Base-by-base conservation (phyloP, 2,329 filamentous ascomycete genomes). In the Calonectria henricotiae region DNA sequence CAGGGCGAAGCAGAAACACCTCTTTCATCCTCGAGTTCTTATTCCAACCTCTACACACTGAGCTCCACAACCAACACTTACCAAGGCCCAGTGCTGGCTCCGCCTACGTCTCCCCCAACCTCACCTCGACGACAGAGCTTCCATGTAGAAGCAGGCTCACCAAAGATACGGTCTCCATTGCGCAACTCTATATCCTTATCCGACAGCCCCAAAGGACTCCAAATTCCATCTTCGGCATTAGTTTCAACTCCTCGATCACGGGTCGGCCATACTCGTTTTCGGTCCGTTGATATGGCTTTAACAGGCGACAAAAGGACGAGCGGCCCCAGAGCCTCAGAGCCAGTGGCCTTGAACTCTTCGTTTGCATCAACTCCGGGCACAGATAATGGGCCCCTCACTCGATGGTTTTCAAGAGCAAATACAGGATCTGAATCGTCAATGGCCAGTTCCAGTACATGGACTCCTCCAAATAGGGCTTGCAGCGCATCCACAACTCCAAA, bases 261-360 rank as follows among this genome's bases (percentile, higher is more conserved):
- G 27, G 15, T 58, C 15, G 65, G 70, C 30, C 65, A 70, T 17
- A 58, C 47, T 20, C 68, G 71, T 35, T 70, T 73, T 17, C 54
- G 82, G 79, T 62, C 82, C 80, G 15, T 82, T 75, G 71, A 76
- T 32, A 79, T 78, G 80, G 75, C 75, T 61, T 78, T 78, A 39
- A 82, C 81, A 61, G 75, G 78, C 65, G 78, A 82, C 73, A 79
- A 73, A 62, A 76, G 69, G 70, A 65, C 66, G 47, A 65, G 63
- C 46, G 61, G 49, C 20, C 32, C 58, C 23, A 69, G 54, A 35
- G 61, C 68, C 23, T 60, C 32, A 15, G 30, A 62, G 12, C 46
- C 69, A n/a, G 30, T 23, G 4, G 35, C 25, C 44, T 73, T 51
- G 60, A 51, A 51, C 23, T 55, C 44, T 8, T 58, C 51, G 6